These are phyloP conservation scores for Amauroascus verrucosus DNA, from an alignment of 2,329 filamentous ascomycete species.

Conservation along the genomic window DNA sequence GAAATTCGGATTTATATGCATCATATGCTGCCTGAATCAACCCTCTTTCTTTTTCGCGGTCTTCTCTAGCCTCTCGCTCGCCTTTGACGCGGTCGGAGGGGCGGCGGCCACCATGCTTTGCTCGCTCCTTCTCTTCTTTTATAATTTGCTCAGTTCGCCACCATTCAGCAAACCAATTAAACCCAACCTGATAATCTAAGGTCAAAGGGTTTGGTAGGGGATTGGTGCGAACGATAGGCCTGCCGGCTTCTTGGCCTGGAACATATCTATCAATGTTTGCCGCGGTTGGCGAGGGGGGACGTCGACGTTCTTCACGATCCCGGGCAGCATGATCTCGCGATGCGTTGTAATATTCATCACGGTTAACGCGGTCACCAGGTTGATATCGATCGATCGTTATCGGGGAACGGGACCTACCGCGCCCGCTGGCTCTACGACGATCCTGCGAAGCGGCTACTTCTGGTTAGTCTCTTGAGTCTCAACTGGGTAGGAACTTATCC, in stretches of 20 bases:
- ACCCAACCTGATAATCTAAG: conserved; percentile 57
- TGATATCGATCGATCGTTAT: conserved; percentile 55
- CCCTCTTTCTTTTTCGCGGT: conserved; percentile 51
- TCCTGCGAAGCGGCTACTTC: conserved; percentile 29
- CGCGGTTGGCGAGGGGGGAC: conserved; percentile 48
- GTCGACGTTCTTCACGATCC: conserved; percentile 48
- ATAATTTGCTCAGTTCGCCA: conserved; percentile 54
- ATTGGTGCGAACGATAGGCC: conserved; percentile 45
- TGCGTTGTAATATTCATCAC: conserved; percentile 49
- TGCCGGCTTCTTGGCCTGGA: conserved; percentile 48
- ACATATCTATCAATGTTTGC: conserved; percentile 56
- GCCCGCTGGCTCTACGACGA: conserved; percentile 36
- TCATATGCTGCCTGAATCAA: conserved; percentile 57
- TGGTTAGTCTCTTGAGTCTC: not conserved
- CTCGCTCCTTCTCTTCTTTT: conserved; percentile 54
- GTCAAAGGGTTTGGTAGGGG: conserved; percentile 51
- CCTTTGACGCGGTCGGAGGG: conserved; percentile 48
- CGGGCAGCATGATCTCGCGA: conserved; percentile 37
- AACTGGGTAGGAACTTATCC: too few species aligned
- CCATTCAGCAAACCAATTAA: conserved; percentile 60
- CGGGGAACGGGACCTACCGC: conserved; percentile 50
- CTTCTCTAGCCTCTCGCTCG: conserved; percentile 52
- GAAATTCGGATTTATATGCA: conserved; percentile 54
- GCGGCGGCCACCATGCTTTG: conserved; percentile 48
- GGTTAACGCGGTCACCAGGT: conserved; percentile 41